Evolutionary conservation across 2,329 filamentous ascomycete species (phyloP).

Genomic region (Lasiodiplodia theobromae): DNA sequence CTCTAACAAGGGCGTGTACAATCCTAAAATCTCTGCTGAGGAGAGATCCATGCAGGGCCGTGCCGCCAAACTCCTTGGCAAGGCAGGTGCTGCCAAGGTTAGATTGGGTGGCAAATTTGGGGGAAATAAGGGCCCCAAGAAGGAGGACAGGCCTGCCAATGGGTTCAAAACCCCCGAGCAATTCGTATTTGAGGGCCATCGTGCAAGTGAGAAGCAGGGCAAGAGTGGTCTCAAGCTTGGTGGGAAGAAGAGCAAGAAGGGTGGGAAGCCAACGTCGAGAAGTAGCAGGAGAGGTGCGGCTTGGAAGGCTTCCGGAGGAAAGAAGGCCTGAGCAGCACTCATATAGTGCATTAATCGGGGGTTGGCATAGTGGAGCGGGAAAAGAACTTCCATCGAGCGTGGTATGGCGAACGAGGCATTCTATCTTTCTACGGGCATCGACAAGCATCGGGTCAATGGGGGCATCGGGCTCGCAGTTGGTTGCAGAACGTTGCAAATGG

Average conservation of each 20-base stretch:
- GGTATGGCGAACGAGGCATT: background rate
- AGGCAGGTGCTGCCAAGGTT: slow-evolving; percentile 64
- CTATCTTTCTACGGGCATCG: background rate
- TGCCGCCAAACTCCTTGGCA: slow-evolving; percentile 75
- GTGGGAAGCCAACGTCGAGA: slow-evolving; percentile 50
- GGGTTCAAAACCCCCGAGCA: slow-evolving; percentile 68
- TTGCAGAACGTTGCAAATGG: background rate
- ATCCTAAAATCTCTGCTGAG: slow-evolving; percentile 73
- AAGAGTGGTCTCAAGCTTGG: slow-evolving; percentile 68
- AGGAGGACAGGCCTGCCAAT: slow-evolving; percentile 30
- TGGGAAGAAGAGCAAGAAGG: slow-evolving; percentile 51
- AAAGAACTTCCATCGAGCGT: background rate
- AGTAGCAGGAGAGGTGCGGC: slow-evolving; percentile 52
- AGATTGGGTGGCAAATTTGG: background rate
- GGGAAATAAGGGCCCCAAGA: slow-evolving; percentile 25
- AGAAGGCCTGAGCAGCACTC: slow-evolving; percentile 35
- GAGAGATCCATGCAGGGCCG: slow-evolving; percentile 76
- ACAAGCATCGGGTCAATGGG: background rate
- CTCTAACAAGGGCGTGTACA: slow-evolving; percentile 61
- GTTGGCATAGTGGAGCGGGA: background rate
- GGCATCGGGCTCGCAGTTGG: background rate
- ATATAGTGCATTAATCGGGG: background rate
- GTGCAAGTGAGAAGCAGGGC: slow-evolving; percentile 72
- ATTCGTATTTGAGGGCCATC: slow-evolving; percentile 82
- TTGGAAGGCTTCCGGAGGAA: slow-evolving; percentile 52